phyloP scores from a whole-genome alignment of 192 early-diverging fungal species.

The Podila horticola region DNA sequence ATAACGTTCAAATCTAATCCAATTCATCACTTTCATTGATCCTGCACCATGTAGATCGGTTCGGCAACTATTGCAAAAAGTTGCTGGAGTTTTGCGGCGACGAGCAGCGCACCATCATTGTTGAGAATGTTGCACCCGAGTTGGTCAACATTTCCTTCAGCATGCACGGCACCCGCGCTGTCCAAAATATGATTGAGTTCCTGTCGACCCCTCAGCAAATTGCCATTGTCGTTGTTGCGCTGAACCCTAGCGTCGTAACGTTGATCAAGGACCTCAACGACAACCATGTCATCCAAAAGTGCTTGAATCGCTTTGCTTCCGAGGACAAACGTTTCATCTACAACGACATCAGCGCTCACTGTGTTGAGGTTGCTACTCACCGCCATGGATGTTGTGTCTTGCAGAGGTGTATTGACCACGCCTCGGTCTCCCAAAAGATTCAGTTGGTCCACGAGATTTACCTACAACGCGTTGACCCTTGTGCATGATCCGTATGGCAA shows the following conservation, averaged over 20 bases:
- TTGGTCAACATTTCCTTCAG: constrained; percentile 84
- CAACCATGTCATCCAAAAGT: constrained; percentile 95
- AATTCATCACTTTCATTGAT: too few relatives aligned
- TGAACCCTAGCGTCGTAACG: constrained; percentile 75
- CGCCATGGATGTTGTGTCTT: constrained; percentile 92
- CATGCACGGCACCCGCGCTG: constrained; percentile 94
- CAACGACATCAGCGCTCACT: constrained; percentile 79
- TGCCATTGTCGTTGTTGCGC: constrained; percentile 69
- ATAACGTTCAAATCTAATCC: too few relatives aligned
- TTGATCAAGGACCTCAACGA: constrained; percentile 92
- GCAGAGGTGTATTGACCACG: constrained; percentile 91
- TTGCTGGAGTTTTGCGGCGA: constrained; percentile 84
- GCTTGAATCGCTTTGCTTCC: constrained; percentile 74
- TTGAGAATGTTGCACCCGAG: constrained; percentile 75
- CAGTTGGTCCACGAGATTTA: constrained; percentile 84
- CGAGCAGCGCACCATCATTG: constrained; percentile 77
- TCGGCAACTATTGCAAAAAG: constrained; percentile 95
- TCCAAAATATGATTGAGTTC: constrained; percentile 91
- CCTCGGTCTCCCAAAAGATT: constrained; percentile 71
- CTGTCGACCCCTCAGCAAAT: constrained; percentile 74
- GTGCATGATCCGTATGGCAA: constrained; percentile 93
- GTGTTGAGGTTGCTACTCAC: constrained; percentile 89
- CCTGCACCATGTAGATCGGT: constrained; percentile 70
- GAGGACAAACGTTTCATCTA: constrained; percentile 91
- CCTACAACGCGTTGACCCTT: constrained; percentile 74